phyloP scores from a whole-genome alignment of 2,329 filamentous ascomycete genomes.

The Acephala macrosclerotiorum region DNA sequence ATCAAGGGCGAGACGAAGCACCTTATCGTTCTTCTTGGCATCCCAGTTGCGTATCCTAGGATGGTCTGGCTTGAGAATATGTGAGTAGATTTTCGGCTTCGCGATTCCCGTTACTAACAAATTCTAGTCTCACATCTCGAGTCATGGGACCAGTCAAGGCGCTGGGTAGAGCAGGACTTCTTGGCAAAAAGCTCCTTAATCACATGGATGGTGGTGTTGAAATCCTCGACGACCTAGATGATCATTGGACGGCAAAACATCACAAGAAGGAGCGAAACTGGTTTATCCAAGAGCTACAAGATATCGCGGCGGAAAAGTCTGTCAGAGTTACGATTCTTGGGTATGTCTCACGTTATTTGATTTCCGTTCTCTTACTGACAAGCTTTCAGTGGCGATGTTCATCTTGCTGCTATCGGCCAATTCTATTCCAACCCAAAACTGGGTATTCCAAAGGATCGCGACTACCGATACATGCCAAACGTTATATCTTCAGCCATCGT shows the following conservation, averaged over 20 bases:
- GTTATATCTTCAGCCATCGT: constrained; percentile 93
- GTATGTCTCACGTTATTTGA: constrained; percentile 46
- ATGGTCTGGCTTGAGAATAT: constrained; percentile 77
- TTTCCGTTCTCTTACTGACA: constrained; percentile 30
- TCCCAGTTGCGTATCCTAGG: constrained; percentile 83
- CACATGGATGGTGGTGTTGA: constrained; percentile 92
- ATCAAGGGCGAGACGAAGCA: constrained; percentile 87
- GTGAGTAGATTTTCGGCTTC: constrained; percentile 50
- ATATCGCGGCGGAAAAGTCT: constrained; percentile 91
- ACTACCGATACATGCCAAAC: constrained; percentile 97
- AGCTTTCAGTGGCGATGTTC: constrained; percentile 79
- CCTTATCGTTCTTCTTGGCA: constrained; percentile 83
- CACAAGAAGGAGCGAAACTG: constrained; percentile 91
- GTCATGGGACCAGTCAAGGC: constrained; percentile 90
- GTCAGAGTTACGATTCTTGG: constrained; percentile 89
- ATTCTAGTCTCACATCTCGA: constrained; percentile 75
- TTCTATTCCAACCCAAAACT: constrained; percentile 94
- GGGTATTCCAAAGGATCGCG: constrained; percentile 81
- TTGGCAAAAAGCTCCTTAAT: constrained; percentile 81
- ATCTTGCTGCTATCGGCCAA: constrained; percentile 89
- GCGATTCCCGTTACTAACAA: constrained; percentile 42
- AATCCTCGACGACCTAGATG: constrained; percentile 89
- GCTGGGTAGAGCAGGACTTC: constrained; percentile 79
- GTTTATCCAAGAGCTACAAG: constrained; percentile 89
- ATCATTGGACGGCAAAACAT: constrained; percentile 96